Conservation (phyloP, 305 asterid genomes). For the Stenogyne calaminthoides region DNA sequence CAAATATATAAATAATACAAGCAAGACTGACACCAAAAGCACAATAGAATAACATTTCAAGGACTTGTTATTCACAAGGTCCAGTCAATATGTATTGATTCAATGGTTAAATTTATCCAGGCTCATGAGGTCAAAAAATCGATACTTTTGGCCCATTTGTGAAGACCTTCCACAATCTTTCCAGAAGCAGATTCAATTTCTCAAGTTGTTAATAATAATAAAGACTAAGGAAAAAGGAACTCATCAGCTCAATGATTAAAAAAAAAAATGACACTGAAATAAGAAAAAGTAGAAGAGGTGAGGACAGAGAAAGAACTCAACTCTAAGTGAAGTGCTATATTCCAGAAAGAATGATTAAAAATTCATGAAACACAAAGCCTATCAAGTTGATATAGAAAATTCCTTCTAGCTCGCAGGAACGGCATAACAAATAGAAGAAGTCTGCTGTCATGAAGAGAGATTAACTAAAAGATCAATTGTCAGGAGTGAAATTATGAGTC, state of each 20-base stretch:
- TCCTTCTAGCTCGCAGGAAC: constrained; percentile 4
- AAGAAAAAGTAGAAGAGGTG: neutral
- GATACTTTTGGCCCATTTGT: neutral
- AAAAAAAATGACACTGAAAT: neutral
- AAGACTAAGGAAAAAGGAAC: neutral
- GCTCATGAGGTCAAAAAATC: neutral
- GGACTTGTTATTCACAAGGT: neutral
- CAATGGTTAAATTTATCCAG: neutral
- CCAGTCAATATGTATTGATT: neutral
- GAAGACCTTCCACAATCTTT: neutral
- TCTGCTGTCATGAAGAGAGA: neutral
- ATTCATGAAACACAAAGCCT: neutral
- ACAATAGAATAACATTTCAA: neutral
- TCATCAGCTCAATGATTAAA: neutral
- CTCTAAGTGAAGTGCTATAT: neutral
- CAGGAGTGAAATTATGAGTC: neutral
- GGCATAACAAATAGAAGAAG: neutral
- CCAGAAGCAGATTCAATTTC: neutral
- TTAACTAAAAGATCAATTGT: neutral
- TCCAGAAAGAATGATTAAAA: neutral
- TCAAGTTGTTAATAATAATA: neutral
- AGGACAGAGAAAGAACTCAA: neutral
- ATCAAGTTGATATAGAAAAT: neutral
- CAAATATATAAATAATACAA: neutral
- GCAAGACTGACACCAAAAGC: neutral